Evolutionary conservation across 2,329 filamentous ascomycete species (phyloP).

Genomic region (Biscogniauxia mediterranea): DNA sequence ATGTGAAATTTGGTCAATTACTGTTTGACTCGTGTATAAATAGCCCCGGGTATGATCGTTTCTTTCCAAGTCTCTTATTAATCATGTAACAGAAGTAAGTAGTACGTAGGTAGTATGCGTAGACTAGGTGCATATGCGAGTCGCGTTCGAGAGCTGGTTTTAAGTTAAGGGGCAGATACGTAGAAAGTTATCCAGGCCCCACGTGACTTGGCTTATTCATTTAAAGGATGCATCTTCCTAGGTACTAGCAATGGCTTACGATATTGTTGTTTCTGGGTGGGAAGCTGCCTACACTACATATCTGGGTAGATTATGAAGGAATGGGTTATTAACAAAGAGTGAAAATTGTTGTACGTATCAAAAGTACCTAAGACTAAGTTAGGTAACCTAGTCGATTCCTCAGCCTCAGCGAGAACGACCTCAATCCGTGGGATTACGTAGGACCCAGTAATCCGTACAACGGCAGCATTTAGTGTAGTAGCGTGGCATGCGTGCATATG

Average conservation of each 20-base stretch:
- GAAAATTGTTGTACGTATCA: background rate
- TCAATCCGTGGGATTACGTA: background rate
- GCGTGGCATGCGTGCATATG: background rate
- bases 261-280: background rate
- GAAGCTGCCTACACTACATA: background rate
- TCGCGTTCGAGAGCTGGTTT: background rate
- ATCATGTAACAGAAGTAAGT: background rate
- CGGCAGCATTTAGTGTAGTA: background rate
- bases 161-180: background rate
- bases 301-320: background rate
- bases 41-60: no score
- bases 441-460: background rate
- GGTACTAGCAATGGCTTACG: background rate
- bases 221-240: no score
- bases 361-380: no score
- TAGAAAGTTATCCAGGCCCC: no score
- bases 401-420: background rate
- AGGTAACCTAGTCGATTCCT: background rate
- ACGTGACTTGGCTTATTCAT: background rate
- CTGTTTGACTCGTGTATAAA: no score
- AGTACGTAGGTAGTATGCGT: background rate
- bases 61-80: background rate
- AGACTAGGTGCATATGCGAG: background rate
- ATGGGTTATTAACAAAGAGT: background rate
- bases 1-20: no score